phyloP scores from a whole-genome alignment of 2,329 filamentous ascomycete genomes.

The Colletotrichum higginsianum region DNA sequence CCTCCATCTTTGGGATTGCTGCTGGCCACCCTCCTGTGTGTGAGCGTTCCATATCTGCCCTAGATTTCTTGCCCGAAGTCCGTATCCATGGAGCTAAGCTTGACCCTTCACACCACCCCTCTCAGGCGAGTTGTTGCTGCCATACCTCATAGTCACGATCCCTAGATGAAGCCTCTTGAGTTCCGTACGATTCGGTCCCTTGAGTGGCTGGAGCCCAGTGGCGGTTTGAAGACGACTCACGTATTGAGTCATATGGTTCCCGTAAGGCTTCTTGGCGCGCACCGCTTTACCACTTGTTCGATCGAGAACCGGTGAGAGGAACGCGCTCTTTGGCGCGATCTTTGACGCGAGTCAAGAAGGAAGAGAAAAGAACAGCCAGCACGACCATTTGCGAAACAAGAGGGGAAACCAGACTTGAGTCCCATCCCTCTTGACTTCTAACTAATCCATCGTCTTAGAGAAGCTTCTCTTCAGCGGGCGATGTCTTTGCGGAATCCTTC shows the following conservation, averaged over 20 bases:
- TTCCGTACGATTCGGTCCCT: constrained; percentile 1
- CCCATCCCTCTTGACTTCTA: not conserved
- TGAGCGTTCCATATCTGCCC: not conserved
- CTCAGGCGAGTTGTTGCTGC: not conserved
- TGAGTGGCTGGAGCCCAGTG: not conserved
- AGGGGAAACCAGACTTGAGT: constrained; percentile 20
- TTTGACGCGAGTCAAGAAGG: constrained; percentile 16
- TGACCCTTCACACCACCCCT: constrained; percentile 37
- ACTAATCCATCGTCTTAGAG: constrained; percentile 1
- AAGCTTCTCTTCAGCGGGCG: not conserved
- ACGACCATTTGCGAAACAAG: constrained; percentile 31
- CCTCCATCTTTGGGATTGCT: constrained; percentile 15
- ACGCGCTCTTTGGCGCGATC: not conserved
- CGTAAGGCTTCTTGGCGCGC: not conserved
- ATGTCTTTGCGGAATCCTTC: constrained; percentile 3
- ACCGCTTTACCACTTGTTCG: constrained; percentile 4
- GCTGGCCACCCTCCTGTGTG: not conserved
- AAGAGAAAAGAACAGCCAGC: constrained; percentile 14
- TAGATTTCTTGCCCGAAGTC: not conserved
- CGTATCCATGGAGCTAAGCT: constrained; percentile 25
- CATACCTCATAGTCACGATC: constrained; percentile 4
- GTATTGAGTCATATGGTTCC: constrained; percentile 20
- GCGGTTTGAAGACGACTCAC: not conserved
- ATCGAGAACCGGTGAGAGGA: constrained; percentile 6
- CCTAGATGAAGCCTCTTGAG: constrained; percentile 1